Base-by-base conservation (phyloP, 2,329 filamentous ascomycete genomes). In the Penicillium sp. region DNA sequence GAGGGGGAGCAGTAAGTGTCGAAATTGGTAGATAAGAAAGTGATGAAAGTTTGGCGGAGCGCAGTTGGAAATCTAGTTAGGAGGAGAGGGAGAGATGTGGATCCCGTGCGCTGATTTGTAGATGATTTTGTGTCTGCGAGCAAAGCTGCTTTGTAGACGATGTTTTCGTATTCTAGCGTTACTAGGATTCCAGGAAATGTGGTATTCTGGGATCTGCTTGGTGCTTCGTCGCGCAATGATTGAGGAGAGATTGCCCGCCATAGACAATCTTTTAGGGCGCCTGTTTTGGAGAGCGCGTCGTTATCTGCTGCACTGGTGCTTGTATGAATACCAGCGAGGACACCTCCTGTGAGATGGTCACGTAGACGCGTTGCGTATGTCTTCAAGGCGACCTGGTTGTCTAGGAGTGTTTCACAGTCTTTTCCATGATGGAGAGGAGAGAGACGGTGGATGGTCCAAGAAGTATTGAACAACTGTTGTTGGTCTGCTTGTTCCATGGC, bases 381-480 rank as follows among this genome's bases (percentile, higher is more conserved):
- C 19, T 75, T 74, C 15, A 82, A 69, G 21, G 73, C 70, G 25
- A 65, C 55, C 25, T 65, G 62, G 53, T 75, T 72, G 53, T 69
- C 64, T 48, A 77, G 62, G 29, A 77, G 68, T 8, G 70, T 66
- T 43, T 67, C 62, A 49, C 66, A 71, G 15, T 77, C 71, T 42
- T 74, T 73, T 56, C 72, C 75, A 64, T 82, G 78, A 66, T 83
- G 78, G 39, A 84, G 76, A n/a, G 81, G 81, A 4, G 82, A 83
- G 9, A 83, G 69, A 61, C 81, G 80, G 66, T 82, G 80, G 50
- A 81, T 70, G n/a, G 73, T 79, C 77, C 81, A 84, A 29, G 81
- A 82, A n/a, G 77, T 78, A 64, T 80, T 78, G 65, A 82, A 81
- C 39, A 84, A 73, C 12, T 80, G 78, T 54, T 78, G 57, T 27